These are phyloP conservation scores for Volvox africanus DNA, from an alignment of 139 green algal genomes.

Conservation along the genomic window DNA sequence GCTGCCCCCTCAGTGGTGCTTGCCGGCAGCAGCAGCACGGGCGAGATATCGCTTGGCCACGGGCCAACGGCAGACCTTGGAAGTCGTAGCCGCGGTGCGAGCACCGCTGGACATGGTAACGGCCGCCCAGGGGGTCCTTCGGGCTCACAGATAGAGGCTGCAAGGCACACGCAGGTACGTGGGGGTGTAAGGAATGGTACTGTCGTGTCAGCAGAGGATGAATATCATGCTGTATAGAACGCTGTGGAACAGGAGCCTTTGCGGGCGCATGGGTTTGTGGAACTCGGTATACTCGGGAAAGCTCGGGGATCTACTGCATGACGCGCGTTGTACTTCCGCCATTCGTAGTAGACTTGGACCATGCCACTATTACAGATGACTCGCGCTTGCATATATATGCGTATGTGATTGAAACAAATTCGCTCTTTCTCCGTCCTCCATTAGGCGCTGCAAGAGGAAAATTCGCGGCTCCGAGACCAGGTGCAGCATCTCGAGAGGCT, in stretches of 20 bases:
- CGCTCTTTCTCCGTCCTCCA: too few relatives aligned
- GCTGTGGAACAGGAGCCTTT: too few relatives aligned
- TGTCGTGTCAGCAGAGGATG: too few relatives aligned
- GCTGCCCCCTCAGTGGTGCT: not conserved
- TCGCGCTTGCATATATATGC: too few relatives aligned
- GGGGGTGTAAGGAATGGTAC: not conserved
- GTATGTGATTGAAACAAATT: too few relatives aligned
- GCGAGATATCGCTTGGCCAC: not conserved
- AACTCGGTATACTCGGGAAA: too few relatives aligned
- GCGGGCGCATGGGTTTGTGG: too few relatives aligned
- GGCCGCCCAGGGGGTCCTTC: not conserved
- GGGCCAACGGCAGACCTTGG: not conserved
- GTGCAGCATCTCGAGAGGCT: slow-evolving; percentile 22
- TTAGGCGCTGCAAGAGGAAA: slow-evolving; percentile 30
- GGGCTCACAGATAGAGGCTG: not conserved
- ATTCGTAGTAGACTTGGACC: too few relatives aligned
- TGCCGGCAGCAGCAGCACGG: not conserved
- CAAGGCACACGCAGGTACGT: slow-evolving; percentile 2
- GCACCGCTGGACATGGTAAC: not conserved
- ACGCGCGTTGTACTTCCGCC: too few relatives aligned
- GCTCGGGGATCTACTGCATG: too few relatives aligned
- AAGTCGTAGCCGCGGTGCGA: not conserved
- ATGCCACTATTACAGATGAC: too few relatives aligned
- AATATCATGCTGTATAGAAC: too few relatives aligned
- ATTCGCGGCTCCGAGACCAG: slow-evolving; percentile 19